Evolutionary conservation across 108 stramenopile genomes (phyloP).

Genomic region (Skeletonema tropicum): DNA sequence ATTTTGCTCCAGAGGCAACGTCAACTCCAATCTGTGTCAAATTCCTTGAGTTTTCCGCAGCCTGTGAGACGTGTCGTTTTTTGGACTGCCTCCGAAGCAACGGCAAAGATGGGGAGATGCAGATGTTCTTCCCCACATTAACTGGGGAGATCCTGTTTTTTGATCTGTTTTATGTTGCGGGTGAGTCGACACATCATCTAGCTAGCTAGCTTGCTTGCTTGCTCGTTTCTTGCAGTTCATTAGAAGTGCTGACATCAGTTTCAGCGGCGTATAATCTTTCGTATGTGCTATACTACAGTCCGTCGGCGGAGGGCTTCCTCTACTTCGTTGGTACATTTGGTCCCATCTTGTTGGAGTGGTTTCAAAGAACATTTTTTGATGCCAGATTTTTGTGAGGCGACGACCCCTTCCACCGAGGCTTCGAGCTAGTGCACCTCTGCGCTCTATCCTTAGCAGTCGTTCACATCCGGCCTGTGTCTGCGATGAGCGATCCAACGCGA

Average conservation of each 20-base stretch:
- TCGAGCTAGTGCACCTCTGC: slow-evolving; percentile 13
- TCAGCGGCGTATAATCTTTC: slow-evolving; percentile 40
- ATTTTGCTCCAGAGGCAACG: no score
- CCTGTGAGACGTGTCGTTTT: background rate
- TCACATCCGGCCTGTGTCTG: slow-evolving; percentile 50
- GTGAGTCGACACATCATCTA: no score
- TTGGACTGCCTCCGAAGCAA: slow-evolving; percentile 9
- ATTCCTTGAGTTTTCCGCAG: background rate
- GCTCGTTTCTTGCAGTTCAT: no score
- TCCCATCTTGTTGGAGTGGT: slow-evolving; percentile 36
- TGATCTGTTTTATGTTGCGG: slow-evolving; percentile 43
- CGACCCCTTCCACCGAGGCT: slow-evolving; percentile 42
- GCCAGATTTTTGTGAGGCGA: slow-evolving; percentile 29
- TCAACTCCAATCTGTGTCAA: background rate
- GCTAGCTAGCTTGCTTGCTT: no score
- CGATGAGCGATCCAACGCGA: slow-evolving; percentile 18
- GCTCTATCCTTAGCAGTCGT: slow-evolving; percentile 22
- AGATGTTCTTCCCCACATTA: slow-evolving; percentile 18
- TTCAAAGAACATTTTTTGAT: slow-evolving; percentile 27
- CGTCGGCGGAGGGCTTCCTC: slow-evolving; percentile 31
- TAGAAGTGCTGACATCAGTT: no score
- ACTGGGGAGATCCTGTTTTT: slow-evolving; percentile 58
- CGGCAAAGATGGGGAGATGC: slow-evolving; percentile 18
- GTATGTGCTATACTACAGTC: slow-evolving; percentile 1
- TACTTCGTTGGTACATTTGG: slow-evolving; percentile 50